Evolutionary conservation across 1,284 basidiomycete genomes (phyloP), one percentile per base, ranked within the genome.

Genomic region (Chondrostereum purpureum): DNA sequence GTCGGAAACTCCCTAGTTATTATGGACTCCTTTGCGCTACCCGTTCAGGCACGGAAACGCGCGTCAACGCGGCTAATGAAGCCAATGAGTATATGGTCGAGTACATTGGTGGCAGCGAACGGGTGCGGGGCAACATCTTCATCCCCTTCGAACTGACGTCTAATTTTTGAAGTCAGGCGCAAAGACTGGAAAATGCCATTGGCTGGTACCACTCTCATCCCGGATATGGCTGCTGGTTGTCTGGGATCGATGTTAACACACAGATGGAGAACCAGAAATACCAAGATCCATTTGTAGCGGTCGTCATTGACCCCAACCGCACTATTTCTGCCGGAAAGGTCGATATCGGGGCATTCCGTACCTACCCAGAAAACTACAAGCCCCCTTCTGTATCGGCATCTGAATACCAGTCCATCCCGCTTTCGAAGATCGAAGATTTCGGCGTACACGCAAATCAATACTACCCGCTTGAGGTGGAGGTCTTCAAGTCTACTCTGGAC

Each of bases 131-230:
- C 37, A 19, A 11, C 36, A 13, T 37, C 21, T 31, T 8, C 39
- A 13, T 22, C 39, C 42, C 23, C 43, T 40, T 12, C 19, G 8
- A 22, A 13, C 49, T 37, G n/a, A 50, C 13, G 2, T 22, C 22
- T 17, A 10, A 44, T 16, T 40, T 44, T 21, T 34, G 5, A 13
- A 11, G 14, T 21, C 53, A 92, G 86, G 88, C 87, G 11, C 84
- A 82, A 11, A 77, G 92, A 50, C 64, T 83, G 14, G 95, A 98
- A 62, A 83, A 96, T 57, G 83, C 87, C 3, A 86, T 97, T 48
- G 95, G 95, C n/a, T 99, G 95, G 95, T 99, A 99, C 62, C 95
- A 99, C 62, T 96, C 92, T 38, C 93, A 97, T 68, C 93, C 94
- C 2, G 93, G 93, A 11, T 97, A 97, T 59, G 93, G 93, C 20